phyloP scores from a whole-genome alignment of 495 filamentous ascomycete genomes.

The Daldinia concentrica region DNA sequence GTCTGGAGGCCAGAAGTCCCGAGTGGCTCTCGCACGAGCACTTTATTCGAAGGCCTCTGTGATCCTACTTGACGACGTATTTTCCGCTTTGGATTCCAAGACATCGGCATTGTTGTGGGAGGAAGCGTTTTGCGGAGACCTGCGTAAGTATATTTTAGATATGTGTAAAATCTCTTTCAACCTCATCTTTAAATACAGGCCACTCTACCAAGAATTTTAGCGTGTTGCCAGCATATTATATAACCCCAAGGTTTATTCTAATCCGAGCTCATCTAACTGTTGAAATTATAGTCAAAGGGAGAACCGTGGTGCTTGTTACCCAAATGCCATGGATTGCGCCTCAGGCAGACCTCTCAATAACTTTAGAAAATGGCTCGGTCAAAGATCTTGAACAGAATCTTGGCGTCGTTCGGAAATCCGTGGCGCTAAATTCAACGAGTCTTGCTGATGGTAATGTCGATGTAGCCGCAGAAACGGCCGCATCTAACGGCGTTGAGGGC shows the following conservation, averaged over 20 bases:
- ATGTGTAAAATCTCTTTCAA: constrained; percentile 17
- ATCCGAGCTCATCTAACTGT: not conserved
- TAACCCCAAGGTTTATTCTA: not conserved
- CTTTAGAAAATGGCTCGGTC: constrained; percentile 53
- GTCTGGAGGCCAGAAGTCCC: constrained; percentile 75
- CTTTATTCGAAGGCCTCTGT: constrained; percentile 72
- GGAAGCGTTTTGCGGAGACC: constrained; percentile 61
- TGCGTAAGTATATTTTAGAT: constrained; percentile 45
- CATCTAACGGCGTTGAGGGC: constrained; percentile 24
- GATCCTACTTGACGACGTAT: constrained; percentile 73
- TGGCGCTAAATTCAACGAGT: constrained; percentile 33
- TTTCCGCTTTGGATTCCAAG: constrained; percentile 68
- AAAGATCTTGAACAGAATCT: constrained; percentile 49
- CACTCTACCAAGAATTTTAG: not conserved
- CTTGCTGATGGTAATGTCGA: constrained; percentile 38
- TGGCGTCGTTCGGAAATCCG: constrained; percentile 47
- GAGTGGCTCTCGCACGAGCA: constrained; percentile 73
- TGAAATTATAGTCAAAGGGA: constrained; percentile 35
- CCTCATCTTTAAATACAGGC: not conserved
- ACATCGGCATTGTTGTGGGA: constrained; percentile 60
- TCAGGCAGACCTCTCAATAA: constrained; percentile 56
- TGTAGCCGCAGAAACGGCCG: constrained; percentile 33
- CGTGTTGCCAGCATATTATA: not conserved
- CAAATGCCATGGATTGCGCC: constrained; percentile 57
- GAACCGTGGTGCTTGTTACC: constrained; percentile 52